phyloP scores from a whole-genome alignment of 83 land plant species.

The Isoetes engelmannii region DNA sequence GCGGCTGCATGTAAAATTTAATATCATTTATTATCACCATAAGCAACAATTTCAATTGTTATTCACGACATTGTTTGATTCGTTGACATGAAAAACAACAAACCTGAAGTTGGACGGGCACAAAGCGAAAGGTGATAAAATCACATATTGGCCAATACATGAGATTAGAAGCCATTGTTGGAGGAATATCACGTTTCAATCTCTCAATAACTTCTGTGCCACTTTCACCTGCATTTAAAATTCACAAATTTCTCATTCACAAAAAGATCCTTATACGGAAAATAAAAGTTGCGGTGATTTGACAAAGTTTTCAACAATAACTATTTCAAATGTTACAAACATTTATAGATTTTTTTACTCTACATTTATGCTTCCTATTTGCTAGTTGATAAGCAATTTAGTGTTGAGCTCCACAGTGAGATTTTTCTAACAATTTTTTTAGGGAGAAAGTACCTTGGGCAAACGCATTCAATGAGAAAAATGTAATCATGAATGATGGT shows the following conservation, averaged over 20 bases:
- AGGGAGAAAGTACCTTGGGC: conserved; percentile 48
- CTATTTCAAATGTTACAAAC: neutral
- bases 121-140: conserved; percentile 65
- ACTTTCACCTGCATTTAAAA: conserved; percentile 57
- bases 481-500: conserved; percentile 47
- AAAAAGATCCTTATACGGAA: neutral
- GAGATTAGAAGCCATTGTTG: conserved; percentile 49
- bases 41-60: no score
- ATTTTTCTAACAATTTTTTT: neutral
- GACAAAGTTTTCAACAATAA: neutral
- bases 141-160: conserved; percentile 87
- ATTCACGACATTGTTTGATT: no score
- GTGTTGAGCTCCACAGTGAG: neutral
- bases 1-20: neutral
- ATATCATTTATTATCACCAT: no score
- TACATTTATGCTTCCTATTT: neutral
- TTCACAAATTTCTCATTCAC: neutral
- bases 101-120: conserved; percentile 81
- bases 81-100: neutral
- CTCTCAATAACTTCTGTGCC: conserved; percentile 51
- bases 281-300: neutral
- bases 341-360: neutral
- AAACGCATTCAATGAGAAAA: conserved; percentile 66
- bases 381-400: neutral
- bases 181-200: conserved; percentile 73